phyloP scores from a whole-genome alignment of 257 asterid genomes.

The Gentiana straminea region DNA sequence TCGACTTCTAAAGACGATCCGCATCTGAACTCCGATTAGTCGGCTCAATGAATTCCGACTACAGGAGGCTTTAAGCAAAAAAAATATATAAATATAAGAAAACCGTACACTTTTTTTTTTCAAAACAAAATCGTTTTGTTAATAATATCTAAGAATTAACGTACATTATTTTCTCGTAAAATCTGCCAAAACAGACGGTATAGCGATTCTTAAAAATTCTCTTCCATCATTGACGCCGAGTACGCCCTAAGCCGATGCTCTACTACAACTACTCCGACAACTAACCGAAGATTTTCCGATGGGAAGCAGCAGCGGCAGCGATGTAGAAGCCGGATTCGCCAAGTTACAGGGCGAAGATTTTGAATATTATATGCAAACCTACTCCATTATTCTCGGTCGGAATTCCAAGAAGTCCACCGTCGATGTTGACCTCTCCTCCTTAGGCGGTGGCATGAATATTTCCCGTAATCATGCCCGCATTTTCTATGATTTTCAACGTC shows the following conservation, averaged over 20 bases:
- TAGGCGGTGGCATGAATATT: constrained; percentile 99
- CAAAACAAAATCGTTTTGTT: neutral
- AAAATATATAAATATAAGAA: too few species aligned
- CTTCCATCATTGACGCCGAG: too few species aligned
- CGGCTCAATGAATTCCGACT: too few species aligned
- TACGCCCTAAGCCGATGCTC: too few species aligned
- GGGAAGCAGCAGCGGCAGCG: constrained; percentile 80
- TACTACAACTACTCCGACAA: too few species aligned
- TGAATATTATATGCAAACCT: constrained; percentile 97
- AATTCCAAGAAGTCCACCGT: constrained; percentile 93
- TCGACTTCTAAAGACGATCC: too few species aligned
- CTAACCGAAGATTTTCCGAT: neutral
- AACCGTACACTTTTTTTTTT: too few species aligned
- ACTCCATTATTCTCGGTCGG: constrained; percentile 90
- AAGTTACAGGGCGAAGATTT: constrained; percentile 97
- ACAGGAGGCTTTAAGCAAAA: too few species aligned
- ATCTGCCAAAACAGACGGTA: neutral
- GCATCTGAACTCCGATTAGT: too few species aligned
- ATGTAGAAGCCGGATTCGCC: constrained; percentile 97
- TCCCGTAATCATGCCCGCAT: constrained; percentile 99
- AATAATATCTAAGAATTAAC: neutral
- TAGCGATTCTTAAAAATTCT: neutral
- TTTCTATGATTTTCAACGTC: constrained; percentile 94
- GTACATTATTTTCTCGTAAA: neutral
- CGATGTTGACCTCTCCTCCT: constrained; percentile 90